Base-by-base conservation (phyloP, 2,329 filamentous ascomycete species). In the Colletotrichum musicola region DNA sequence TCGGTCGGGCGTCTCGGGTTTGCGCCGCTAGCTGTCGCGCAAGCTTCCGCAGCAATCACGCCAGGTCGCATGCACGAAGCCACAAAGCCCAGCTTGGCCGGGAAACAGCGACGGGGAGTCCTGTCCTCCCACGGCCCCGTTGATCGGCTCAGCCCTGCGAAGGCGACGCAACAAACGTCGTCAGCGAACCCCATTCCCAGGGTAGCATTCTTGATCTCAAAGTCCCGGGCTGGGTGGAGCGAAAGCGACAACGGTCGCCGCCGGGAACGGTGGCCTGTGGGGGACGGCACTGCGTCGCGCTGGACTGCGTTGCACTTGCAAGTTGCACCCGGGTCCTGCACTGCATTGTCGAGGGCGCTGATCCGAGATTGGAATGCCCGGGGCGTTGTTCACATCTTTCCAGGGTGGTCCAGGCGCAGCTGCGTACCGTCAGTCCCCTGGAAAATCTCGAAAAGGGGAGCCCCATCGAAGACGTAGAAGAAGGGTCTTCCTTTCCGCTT, bases 141-240 rank as follows among this genome's bases (percentile, higher is more conserved):
- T 18, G 30, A 63, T 22, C 62, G 50, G 25, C 65, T 68, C 62
- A 65, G 65, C 65, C 55, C 55, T 68, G 65, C 44, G 44, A 57
- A 30, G 38, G 50, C 65, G 65, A 68, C 55, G 65, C 65, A 60
- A 60, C 42, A 22, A 38, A 42, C 47, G 42, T 68, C 66, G 62
- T 68, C 66, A 56, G 66, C 55, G 40, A 18, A 35, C 40, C 62
- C 54, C 54, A 49, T 47, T 47, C 20, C 25, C 47, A 53, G 46
- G 46, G 20, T 53, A 42, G 55, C 61, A 64, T 55, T 49, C 38
- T 9, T 49, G 7, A 13, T 64, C 27, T n/a, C 6, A 20, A 58
- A 20, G 9, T 56, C 46, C 62, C 53, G 40, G 64, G 61, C 64
- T 68, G 51, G 64, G 18, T 53, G 58, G 57, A 50, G 44, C 30